Evolutionary conservation across 306 rosid genomes (phyloP), one percentile per base, ranked within the genome.

Genomic region (Trichosanthes cucumerina): DNA sequence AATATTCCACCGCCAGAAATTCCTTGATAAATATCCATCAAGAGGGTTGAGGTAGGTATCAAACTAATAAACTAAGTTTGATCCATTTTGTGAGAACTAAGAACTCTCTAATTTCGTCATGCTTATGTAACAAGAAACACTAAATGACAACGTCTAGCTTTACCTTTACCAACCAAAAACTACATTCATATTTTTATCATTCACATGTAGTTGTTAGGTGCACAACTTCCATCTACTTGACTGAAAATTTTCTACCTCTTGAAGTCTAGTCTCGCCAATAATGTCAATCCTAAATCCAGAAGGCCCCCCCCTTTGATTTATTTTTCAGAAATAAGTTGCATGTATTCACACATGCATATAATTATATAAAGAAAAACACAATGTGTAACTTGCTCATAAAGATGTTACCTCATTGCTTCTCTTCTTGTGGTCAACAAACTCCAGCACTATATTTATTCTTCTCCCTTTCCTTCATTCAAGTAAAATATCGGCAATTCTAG

Each of bases 271-370:
- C 56, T 44, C 34, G 53, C 76, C 76, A 43, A 43, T 1, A 65
- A 65, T 33, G 72, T 33, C 57, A 71, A 71, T 71, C 76, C 76
- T 23, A 15, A 43, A 71, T 71, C 57, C 76, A 71, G 76, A 71
- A 54, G 26, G 14, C 57, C 76, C 57, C 41, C 41, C 13, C 3
- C 13, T 43, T n/a, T 44, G 31, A 7, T 12, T 44, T 24, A 44
- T 46, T 71, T 46, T 71, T 24, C 76, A 46, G 26, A 46, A 46
- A 71, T 46, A 24, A 24, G 23, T 44, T 71, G 53, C 36, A 23
- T 46, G 57, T 15, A 46, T 71, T 71, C 76, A 71, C 76, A 71
- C 39, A 47, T 71, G 76, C 39, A 14, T 14, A 71, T 2, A 24
- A 13, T 24, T 13, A 13, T 71, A 65, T 65, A 71, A 68, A 12